Evolutionary conservation across 495 filamentous ascomycete genomes (phyloP).

Genomic region (Aspergillus egyptiacus): DNA sequence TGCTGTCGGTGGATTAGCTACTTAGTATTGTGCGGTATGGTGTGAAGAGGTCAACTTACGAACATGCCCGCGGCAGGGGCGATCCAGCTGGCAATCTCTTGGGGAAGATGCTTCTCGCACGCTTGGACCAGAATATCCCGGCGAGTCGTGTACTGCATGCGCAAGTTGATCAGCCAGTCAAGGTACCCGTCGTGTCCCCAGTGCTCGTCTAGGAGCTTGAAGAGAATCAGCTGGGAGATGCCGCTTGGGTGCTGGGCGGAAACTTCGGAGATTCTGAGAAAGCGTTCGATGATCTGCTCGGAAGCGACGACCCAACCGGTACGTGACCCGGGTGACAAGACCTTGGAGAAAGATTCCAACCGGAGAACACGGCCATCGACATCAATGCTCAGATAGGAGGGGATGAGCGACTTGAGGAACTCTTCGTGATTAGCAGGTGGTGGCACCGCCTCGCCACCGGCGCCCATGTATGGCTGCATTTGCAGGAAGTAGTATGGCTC

Average conservation of each 20-base stretch:
- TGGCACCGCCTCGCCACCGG: constrained; percentile 42
- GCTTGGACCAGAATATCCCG: constrained; percentile 73
- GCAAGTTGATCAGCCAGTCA: constrained; percentile 79
- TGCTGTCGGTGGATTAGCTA: constrained; percentile 53
- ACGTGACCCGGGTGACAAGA: constrained; percentile 56
- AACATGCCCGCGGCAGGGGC: constrained; percentile 95
- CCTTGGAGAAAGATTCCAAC: constrained; percentile 65
- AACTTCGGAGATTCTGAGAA: constrained; percentile 68
- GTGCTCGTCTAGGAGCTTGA: constrained; percentile 83
- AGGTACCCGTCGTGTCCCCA: constrained; percentile 95
- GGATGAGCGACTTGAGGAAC: constrained; percentile 55
- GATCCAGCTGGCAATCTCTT: constrained; percentile 74
- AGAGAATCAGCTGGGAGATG: constrained; percentile 73
- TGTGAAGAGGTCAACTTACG: constrained; percentile 43
- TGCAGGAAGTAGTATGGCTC: constrained; percentile 98
- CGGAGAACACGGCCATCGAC: constrained; percentile 63
- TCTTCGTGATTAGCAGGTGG: constrained; percentile 51
- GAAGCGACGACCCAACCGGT: constrained; percentile 64
- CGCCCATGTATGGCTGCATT: constrained; percentile 75
- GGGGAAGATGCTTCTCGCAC: constrained; percentile 74
- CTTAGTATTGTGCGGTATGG: constrained; percentile 1
- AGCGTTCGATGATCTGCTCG: constrained; percentile 76
- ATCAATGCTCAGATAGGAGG: constrained; percentile 57
- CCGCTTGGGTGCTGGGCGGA: constrained; percentile 80
- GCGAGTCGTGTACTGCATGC: constrained; percentile 75